These are phyloP conservation scores for Acmispon strigosus DNA, from an alignment of 306 rosid genomes.

Conservation along the genomic window DNA sequence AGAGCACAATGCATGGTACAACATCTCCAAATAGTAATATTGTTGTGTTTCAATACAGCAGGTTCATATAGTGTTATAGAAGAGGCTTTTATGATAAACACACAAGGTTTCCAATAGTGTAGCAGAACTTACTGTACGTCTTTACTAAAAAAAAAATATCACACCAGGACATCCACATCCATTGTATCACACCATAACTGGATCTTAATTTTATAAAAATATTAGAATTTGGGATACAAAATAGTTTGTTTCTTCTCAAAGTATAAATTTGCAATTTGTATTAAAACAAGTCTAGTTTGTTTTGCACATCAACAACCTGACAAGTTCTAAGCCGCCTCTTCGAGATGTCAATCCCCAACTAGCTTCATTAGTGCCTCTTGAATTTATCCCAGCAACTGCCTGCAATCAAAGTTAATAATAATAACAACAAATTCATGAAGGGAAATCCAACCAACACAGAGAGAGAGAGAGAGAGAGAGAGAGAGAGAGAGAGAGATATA, in stretches of 20 bases:
- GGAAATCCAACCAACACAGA: constrained; percentile 1
- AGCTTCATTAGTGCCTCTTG: constrained; percentile 50
- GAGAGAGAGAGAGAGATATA: constrained; percentile 27
- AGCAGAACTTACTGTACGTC: neutral
- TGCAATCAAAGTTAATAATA: constrained; percentile 32
- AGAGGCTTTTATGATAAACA: neutral
- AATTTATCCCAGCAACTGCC: constrained; percentile 49
- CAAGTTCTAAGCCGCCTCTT: constrained; percentile 71
- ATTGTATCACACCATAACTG: neutral
- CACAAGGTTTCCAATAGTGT: neutral
- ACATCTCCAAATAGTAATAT: neutral
- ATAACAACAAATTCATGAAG: neutral
- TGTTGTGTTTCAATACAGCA: neutral
- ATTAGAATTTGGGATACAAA: neutral
- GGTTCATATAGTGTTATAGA: neutral
- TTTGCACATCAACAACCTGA: constrained; percentile 54
- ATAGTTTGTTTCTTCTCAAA: neutral
- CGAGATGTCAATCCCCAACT: constrained; percentile 54
- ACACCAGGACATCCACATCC: neutral
- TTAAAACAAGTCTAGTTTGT: constrained; percentile 10
- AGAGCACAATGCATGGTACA: neutral
- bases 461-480: constrained; percentile 26
- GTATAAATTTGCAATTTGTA: constrained; percentile 5
- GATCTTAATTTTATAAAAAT: neutral
- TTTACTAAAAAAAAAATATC: too few relatives aligned